Evolutionary conservation across 2,329 filamentous ascomycete genomes (phyloP), one percentile per base, ranked within the genome.

Genomic region (Ophiosphaerella korrae): DNA sequence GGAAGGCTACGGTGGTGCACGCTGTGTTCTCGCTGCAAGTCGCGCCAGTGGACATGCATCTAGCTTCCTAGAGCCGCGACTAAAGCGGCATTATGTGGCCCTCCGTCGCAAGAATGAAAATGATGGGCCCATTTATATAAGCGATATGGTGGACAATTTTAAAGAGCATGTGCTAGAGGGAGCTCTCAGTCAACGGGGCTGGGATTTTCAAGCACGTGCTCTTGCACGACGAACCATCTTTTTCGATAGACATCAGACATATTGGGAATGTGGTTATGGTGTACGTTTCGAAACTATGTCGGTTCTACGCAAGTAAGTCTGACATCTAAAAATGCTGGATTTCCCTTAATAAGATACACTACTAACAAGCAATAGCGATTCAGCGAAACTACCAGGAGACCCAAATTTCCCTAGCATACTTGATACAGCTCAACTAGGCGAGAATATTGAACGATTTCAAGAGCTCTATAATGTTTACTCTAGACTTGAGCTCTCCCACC

Each of bases 201-300:
- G 67, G 66, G 63, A 69, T 0, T 51, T 64, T 3, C 61, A 70
- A 38, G 63, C 68, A 36, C 55, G 58, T 18, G 66, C 62, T 2
- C 48, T 71, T 9, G 62, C 67, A 3, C 58, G 58, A 3, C 52
- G 65, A 11, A 65, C 60, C 1, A 58, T 71, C 1, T 64, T 64
- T 42, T 71, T 68, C 23, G 53, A 57, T 0, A 48, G 63, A 3
- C 45, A 45, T 7, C 66, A 71, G 34, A 58, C 57, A 2, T 70
- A 70, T 36, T 71, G 53, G 39, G 64, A 71, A 42, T 70, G 67
- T 32, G 52, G 61, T 0, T 2, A 48, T 1, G 61, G 59, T 0
- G 47, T 66, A 4, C 55, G 57, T 16, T 66, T 59, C 13, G 61
- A 66, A 37, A 64, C 59, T 0, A 48, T 59, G 8, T 48, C 53